Conservation (phyloP, 2,329 filamentous ascomycete species). For the Colletotrichum sp. region DNA sequence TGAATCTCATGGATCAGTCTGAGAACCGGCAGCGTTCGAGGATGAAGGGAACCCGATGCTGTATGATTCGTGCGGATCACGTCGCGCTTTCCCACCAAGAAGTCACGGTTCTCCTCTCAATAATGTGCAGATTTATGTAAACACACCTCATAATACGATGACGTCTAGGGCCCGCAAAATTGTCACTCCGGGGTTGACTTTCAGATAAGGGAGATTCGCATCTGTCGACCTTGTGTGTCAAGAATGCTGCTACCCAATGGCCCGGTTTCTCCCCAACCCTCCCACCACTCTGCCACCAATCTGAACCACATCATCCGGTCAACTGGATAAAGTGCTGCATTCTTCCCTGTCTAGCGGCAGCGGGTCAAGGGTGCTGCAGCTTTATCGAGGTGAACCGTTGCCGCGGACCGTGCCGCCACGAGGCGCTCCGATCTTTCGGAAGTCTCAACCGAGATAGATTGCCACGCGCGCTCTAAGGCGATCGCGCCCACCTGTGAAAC, state of each 20-base stretch:
- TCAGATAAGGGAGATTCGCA: background rate
- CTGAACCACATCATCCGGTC: background rate
- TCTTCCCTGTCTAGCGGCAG: conserved; percentile 4
- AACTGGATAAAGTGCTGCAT: conserved; percentile 1
- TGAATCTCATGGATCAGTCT: background rate
- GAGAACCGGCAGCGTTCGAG: background rate
- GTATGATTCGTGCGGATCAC: background rate
- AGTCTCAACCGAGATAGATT: background rate
- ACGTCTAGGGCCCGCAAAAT: background rate
- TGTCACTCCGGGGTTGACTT: background rate
- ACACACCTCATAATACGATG: background rate
- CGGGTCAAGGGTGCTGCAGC: background rate
- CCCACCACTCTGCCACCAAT: background rate
- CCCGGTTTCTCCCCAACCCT: background rate
- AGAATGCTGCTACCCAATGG: background rate
- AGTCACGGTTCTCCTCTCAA: background rate
- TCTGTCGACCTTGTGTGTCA: background rate
- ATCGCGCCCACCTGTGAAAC: background rate
- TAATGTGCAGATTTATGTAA: background rate
- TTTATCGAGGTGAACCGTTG: background rate
- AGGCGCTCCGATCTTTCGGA: background rate
- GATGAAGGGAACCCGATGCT: background rate
- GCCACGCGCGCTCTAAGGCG: background rate
- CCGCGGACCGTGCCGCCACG: conserved; percentile 8
- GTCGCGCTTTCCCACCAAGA: background rate